Evolutionary conservation across 306 rosid genomes (phyloP), one percentile per base, ranked within the genome.

Genomic region (Canavalia gladiata): DNA sequence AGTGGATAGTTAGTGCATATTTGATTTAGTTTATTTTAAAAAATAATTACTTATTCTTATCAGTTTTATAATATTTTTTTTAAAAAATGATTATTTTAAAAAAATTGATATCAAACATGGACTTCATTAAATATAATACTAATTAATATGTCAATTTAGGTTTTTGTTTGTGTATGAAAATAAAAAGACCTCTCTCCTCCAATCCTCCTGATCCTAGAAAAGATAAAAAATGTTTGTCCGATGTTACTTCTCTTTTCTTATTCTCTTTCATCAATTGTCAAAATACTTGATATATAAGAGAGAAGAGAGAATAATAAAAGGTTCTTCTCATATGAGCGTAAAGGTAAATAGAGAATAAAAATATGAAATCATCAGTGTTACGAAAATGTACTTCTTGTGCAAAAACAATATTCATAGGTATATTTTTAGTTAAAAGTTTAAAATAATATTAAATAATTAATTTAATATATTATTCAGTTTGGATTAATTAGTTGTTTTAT

Each of bases 161-260:
- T 64, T 28, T 35, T 49, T 62, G 72, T 77, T 12, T 65, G 63
- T 25, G 46, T 37, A 3, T 25, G 74, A 30, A 76, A 37, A 65
- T 77, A 77, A 51, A 51, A 51, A 37, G 64, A 29, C n/a, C 2
- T 11, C 30, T 35, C 51, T 18, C 7, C 58, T 35, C 42, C 68
- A n/a, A 0, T 18, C 12, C 46, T 35, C 43, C 68, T 5, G 0
- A 0, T 62, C 72, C 51, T 76, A 47, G 18, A 49, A 76, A 60
- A 7, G 33, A 75, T 58, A 47, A 64, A 65, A 65, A 41, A n/a
- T 65, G 50, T 65, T 65, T 39, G 34, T 41, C 39, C 50, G 25
- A 39, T 39, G 42, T 39, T 37, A 65, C 50, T 65, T 65, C 39
- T 37, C 69, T 39, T 41, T 6, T 30, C 18, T 31, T 64, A n/a